Percentiles rank a stretch among this genome's conserved stretches.
Evolutionary conservation across 2,329 filamentous ascomycete genomes (phyloP).

Genomic region (Xylaria multiplex): DNA sequence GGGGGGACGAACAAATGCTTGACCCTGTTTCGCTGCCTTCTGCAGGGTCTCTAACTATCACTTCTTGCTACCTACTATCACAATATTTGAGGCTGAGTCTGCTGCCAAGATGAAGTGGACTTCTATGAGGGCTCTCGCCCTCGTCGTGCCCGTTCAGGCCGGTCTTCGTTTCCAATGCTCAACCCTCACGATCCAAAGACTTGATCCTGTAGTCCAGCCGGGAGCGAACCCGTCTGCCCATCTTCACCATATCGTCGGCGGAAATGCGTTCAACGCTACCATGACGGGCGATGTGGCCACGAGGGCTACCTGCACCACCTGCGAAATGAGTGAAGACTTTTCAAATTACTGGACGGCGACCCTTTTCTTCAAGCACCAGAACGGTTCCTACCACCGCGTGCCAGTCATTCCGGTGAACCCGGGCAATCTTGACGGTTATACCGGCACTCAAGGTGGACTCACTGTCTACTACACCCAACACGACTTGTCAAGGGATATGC

Average conservation of each 20-base stretch:
- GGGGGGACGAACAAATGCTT: conserved; percentile 2
- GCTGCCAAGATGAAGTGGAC: conserved; percentile 36
- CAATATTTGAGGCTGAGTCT: conserved; percentile 4
- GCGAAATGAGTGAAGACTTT: conserved; percentile 42
- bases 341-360: conserved; percentile 43
- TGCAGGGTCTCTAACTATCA: conserved; percentile 11
- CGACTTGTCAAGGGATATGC: conserved; percentile 40
- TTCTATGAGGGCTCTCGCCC: conserved; percentile 31
- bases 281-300: conserved; percentile 31
- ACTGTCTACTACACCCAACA: conserved; percentile 46
- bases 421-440: conserved; percentile 39
- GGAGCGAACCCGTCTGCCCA: conserved; percentile 34
- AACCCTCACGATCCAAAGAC: conserved; percentile 35
- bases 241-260: conserved; percentile 38
- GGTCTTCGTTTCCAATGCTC: conserved; percentile 39
- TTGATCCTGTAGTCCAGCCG: conserved; percentile 37
- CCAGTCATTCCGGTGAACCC: conserved; percentile 43
- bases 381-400: conserved; percentile 45
- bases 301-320: conserved; percentile 43
- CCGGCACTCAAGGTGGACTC: conserved; percentile 42
- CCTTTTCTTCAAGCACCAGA: conserved; percentile 41
- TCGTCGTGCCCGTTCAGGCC: conserved; percentile 34
- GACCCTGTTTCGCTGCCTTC: conserved; percentile 13
- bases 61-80: conserved; percentile 1
- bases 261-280: conserved; percentile 38